Percentiles rank a stretch among this genome's conserved stretches.
phyloP scores from a whole-genome alignment of 1,284 basidiomycete genomes.

The Leccinum pallidistipes region DNA sequence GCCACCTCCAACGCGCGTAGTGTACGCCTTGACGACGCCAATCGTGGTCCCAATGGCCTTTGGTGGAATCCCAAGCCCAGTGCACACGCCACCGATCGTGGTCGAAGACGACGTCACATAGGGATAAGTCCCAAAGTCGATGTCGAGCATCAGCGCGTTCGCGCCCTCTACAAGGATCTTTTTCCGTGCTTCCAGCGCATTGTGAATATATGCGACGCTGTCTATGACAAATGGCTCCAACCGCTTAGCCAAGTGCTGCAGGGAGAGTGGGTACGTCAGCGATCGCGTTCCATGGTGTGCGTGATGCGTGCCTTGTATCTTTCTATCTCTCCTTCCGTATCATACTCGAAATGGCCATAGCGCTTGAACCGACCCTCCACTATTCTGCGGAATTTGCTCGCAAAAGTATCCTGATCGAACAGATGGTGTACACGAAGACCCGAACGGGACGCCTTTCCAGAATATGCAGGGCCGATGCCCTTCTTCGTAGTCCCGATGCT shows the following conservation, averaged over 20 bases:
- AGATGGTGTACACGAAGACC: conserved; percentile 96
- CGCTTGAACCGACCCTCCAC: conserved; percentile 98
- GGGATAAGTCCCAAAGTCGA: conserved; percentile 98
- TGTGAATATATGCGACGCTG: conserved; percentile 84
- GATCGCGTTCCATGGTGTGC: neutral
- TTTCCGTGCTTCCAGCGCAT: conserved; percentile 75
- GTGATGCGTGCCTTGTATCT: conserved; percentile 74
- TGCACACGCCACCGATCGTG: conserved; percentile 92
- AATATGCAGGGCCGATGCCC: conserved; percentile 98
- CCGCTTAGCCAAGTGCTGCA: conserved; percentile 79
- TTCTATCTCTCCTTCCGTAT: conserved; percentile 94
- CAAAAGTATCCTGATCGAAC: conserved; percentile 87
- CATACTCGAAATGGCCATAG: conserved; percentile 97
- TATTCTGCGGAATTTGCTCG: conserved; percentile 90
- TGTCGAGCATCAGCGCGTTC: conserved; percentile 97
- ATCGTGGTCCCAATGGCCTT: conserved; percentile 82
- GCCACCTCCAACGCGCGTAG: conserved; percentile 94
- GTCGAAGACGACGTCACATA: conserved; percentile 96
- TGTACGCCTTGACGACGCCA: conserved; percentile 97
- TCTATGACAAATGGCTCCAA: conserved; percentile 90
- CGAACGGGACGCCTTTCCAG: conserved; percentile 94
- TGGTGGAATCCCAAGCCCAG: conserved; percentile 93
- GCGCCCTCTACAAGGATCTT: conserved; percentile 93
- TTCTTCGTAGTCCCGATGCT: conserved; percentile 98
- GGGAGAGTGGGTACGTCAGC: neutral